A percentile compares a stretch with the other conserved stretches of the same genome.
Conservation (phyloP, 495 filamentous ascomycete species). For the Xylaria sp. region DNA sequence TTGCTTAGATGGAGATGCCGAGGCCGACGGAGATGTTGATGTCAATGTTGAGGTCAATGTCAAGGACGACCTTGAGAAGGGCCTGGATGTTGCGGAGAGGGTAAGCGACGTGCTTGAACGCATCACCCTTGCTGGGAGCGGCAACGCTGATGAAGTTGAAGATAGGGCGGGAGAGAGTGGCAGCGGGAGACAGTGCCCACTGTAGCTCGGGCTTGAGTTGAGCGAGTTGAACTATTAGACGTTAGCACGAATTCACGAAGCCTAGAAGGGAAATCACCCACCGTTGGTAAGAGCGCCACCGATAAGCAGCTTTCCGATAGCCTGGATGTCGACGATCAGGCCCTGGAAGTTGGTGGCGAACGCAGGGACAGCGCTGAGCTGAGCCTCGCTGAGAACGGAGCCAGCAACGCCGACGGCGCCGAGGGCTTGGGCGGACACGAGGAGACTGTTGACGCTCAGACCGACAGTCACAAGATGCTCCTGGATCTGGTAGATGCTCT, state of each 20-base stretch:
- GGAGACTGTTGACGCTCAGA: slow-evolving; percentile 30
- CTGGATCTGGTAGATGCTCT: slow-evolving; percentile 30
- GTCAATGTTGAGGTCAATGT: neutral
- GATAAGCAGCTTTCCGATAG: slow-evolving; percentile 27
- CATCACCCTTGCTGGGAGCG: slow-evolving; percentile 21
- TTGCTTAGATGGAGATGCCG: neutral
- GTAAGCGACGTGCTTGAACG: slow-evolving; percentile 25
- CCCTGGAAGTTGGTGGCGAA: slow-evolving; percentile 28
- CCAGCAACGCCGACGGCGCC: slow-evolving; percentile 21
- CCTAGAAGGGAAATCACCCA: slow-evolving; percentile 7
- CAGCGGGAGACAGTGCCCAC: slow-evolving; percentile 30
- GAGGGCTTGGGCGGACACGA: slow-evolving; percentile 29
- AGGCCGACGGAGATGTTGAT: neutral
- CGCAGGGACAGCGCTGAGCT: slow-evolving; percentile 31
- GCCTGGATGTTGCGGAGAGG: slow-evolving; percentile 30
- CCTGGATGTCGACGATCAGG: slow-evolving; percentile 32
- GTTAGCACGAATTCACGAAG: slow-evolving; percentile 21
- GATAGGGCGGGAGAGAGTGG: slow-evolving; percentile 33
- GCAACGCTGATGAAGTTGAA: slow-evolving; percentile 30
- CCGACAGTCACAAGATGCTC: slow-evolving; percentile 29
- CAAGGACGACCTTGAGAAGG: slow-evolving; percentile 3
- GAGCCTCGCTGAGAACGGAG: slow-evolving; percentile 25
- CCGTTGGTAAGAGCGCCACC: slow-evolving; percentile 22
- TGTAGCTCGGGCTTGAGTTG: slow-evolving; percentile 37
- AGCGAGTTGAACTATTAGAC: slow-evolving; percentile 28